Conservation (phyloP, 2,329 filamentous ascomycete genomes). For the Penicillium glabrum region DNA sequence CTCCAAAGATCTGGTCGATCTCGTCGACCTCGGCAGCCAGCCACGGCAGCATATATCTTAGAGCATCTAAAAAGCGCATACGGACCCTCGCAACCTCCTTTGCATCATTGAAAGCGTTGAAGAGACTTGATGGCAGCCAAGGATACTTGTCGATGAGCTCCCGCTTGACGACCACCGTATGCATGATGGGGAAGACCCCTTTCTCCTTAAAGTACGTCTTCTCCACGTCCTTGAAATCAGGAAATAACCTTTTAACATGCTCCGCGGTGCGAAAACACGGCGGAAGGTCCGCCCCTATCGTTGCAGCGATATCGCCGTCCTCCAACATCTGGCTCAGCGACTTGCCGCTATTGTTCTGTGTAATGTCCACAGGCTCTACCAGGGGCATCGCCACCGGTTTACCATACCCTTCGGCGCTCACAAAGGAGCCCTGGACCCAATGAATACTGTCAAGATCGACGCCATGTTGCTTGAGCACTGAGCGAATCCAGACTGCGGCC, state of each 20-base stretch:
- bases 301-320: constrained; percentile 40
- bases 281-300: constrained; percentile 35
- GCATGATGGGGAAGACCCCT: too few relatives aligned
- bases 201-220: too few relatives aligned
- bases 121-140: background rate
- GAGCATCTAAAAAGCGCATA: background rate
- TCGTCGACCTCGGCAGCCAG: background rate
- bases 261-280: constrained; percentile 13
- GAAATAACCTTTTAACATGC: too few relatives aligned
- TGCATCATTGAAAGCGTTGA: constrained; percentile 1
- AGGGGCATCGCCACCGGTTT: constrained; percentile 26
- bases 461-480: constrained; percentile 33
- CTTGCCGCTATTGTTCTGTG: constrained; percentile 21
- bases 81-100: background rate
- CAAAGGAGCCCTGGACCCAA: constrained; percentile 37
- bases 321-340: constrained; percentile 33
- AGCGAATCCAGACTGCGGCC: constrained; percentile 38
- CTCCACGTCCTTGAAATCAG: too few relatives aligned
- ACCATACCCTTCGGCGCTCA: constrained; percentile 27
- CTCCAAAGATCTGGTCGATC: constrained; percentile 2
- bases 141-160: constrained; percentile 1
- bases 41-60: constrained; percentile 3
- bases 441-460: constrained; percentile 31
- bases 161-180: too few relatives aligned
- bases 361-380: constrained; percentile 7